Evolutionary conservation across 1,284 basidiomycete species (phyloP).

Genomic region (Violaceomyces palustris): DNA sequence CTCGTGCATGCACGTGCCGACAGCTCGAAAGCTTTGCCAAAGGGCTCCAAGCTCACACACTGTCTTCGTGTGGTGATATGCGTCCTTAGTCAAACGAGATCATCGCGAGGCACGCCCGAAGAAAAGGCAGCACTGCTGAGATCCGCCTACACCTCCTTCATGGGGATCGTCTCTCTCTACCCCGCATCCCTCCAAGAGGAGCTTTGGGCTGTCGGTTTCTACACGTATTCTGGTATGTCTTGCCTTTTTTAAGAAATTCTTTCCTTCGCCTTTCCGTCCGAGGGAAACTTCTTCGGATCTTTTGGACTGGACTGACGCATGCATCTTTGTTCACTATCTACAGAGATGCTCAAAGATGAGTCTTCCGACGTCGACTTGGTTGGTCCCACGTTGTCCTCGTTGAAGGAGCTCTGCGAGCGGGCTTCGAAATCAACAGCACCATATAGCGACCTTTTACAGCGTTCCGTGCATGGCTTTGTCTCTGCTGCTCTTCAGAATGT

Average conservation of each 20-base stretch:
- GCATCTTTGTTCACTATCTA: too few species aligned
- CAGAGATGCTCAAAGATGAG: constrained; percentile 44
- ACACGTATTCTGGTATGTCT: constrained; percentile 78
- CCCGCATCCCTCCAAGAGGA: constrained; percentile 64
- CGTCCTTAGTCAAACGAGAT: constrained; percentile 67
- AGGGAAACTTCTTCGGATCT: constrained; percentile 1
- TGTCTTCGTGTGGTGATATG: constrained; percentile 77
- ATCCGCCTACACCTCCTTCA: constrained; percentile 65
- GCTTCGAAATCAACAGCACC: constrained; percentile 39
- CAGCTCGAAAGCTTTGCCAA: constrained; percentile 55
- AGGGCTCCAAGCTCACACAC: constrained; percentile 60
- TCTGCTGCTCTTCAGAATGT: constrained; percentile 79
- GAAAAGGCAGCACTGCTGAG: constrained; percentile 62
- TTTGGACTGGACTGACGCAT: too few species aligned
- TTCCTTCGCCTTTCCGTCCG: constrained; percentile 1
- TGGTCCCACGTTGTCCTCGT: constrained; percentile 28
- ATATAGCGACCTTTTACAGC: constrained; percentile 52
- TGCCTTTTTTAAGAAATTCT: too few species aligned
- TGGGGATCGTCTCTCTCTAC: constrained; percentile 63
- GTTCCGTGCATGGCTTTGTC: constrained; percentile 74
- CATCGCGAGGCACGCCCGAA: constrained; percentile 43
- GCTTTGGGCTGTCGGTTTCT: constrained; percentile 71
- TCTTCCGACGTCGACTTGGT: constrained; percentile 35
- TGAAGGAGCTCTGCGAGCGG: constrained; percentile 39
- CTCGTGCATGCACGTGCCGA: constrained; percentile 4